These are phyloP conservation scores for Calonectria pseudoreteaudii DNA, from an alignment of 2,329 filamentous ascomycete species.

Conservation along the genomic window DNA sequence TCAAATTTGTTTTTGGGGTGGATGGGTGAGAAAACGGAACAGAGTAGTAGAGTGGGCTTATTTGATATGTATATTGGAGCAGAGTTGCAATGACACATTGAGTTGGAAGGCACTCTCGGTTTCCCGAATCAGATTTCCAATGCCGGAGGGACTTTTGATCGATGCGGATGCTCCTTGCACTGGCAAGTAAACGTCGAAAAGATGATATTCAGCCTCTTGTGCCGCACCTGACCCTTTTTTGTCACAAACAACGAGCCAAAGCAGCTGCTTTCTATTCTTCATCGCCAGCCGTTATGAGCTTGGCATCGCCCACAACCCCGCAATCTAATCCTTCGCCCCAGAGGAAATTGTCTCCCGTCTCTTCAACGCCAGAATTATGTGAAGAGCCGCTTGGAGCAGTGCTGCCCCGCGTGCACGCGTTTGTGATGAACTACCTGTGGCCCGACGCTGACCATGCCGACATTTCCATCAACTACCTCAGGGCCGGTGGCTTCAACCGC, in stretches of 20 bases:
- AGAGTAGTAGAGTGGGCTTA: background rate
- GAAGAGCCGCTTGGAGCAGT: background rate
- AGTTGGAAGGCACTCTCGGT: background rate
- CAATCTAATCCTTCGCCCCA: background rate
- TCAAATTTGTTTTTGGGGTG: background rate
- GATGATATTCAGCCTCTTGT: background rate
- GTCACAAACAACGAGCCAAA: background rate
- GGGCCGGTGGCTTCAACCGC: background rate
- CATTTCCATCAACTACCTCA: background rate
- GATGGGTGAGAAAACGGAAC: background rate
- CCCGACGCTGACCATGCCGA: background rate
- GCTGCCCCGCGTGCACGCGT: background rate
- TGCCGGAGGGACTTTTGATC: background rate
- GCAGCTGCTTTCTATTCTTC: background rate
- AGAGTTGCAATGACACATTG: background rate
- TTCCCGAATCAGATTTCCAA: background rate
- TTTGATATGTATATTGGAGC: background rate
- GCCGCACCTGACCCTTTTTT: background rate
- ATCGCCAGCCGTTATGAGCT: background rate
- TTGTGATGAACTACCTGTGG: background rate
- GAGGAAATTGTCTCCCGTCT: background rate
- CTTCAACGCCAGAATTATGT: background rate
- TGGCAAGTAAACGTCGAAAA: background rate
- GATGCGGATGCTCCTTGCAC: background rate
- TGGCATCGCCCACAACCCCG: background rate